Percentiles rank a stretch among this genome's conserved stretches.
Conservation (phyloP, 2,329 filamentous ascomycete species). For the Decorospora gaudefroyi region DNA sequence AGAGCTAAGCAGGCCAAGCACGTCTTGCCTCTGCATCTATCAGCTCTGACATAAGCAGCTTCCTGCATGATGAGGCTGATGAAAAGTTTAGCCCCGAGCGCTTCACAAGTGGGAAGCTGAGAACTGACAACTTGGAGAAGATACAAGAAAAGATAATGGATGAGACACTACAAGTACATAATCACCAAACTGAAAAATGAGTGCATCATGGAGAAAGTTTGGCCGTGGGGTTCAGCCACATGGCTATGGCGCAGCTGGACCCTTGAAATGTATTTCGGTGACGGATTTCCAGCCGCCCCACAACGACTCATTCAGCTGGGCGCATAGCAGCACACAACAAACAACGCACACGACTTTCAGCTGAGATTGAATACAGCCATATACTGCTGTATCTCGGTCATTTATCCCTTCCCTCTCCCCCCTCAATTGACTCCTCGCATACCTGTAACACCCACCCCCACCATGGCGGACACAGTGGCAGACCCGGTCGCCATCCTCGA, state of each 20-base stretch:
- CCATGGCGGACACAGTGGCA: constrained; percentile 42
- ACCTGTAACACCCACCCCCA: constrained; percentile 37
- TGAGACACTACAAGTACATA: no score
- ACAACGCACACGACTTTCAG: constrained; percentile 9
- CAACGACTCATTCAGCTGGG: constrained; percentile 27
- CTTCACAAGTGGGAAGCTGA: constrained; percentile 5
- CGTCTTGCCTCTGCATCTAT: background rate
- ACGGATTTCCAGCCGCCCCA: constrained; percentile 18
- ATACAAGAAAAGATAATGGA: no score
- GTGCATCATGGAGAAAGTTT: background rate
- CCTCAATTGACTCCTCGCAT: constrained; percentile 19
- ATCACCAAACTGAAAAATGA: no score
- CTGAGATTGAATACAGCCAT: constrained; percentile 12
- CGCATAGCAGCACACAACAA: constrained; percentile 13
- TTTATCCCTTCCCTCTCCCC: background rate
- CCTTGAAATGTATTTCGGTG: constrained; percentile 17
- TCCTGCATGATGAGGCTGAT: constrained; percentile 11
- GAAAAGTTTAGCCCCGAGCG: background rate
- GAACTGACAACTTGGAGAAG: background rate
- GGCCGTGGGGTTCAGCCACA: constrained; percentile 9
- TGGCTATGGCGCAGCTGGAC: constrained; percentile 13
- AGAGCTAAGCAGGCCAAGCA: no score
- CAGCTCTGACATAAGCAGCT: constrained; percentile 2
- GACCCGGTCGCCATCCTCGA: constrained; percentile 37
- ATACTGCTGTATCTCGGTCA: constrained; percentile 2